Evolutionary conservation across 371 early-diverging fungal species (phyloP).

Genomic region (Capniomyces stellatus): DNA sequence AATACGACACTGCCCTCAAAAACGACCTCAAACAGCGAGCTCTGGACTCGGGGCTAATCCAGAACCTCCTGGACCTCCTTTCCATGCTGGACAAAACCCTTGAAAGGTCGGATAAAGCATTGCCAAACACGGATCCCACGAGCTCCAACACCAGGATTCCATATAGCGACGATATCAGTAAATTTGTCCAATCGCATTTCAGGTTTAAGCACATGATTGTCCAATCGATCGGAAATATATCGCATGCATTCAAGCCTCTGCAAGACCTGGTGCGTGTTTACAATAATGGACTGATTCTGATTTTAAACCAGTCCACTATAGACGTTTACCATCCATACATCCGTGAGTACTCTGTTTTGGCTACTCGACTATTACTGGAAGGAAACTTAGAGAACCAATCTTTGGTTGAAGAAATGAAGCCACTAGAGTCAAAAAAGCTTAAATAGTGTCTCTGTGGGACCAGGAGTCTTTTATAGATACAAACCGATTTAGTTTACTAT

Average conservation of each 20-base stretch:
- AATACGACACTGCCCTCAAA: no score
- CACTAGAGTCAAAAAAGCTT: background rate
- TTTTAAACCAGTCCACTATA: background rate
- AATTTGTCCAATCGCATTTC: no score
- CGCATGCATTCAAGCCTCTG: background rate
- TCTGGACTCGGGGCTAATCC: no score
- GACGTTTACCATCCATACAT: background rate
- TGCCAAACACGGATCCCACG: no score
- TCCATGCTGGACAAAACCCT: background rate
- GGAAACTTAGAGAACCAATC: background rate
- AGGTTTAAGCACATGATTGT: background rate
- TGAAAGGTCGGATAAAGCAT: background rate
- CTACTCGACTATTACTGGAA: background rate
- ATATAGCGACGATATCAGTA: no score
- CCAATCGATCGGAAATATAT: background rate
- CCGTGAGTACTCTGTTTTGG: background rate
- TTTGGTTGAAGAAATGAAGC: background rate
- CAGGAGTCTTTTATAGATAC: no score
- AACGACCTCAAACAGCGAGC: no score
- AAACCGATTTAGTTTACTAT: no score
- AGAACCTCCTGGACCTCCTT: background rate
- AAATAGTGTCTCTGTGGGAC: no score
- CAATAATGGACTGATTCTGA: background rate
- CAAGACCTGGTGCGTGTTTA: background rate
- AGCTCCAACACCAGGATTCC: no score